phyloP scores from a whole-genome alignment of 306 rosid species.

The Inga leiocalycina region DNA sequence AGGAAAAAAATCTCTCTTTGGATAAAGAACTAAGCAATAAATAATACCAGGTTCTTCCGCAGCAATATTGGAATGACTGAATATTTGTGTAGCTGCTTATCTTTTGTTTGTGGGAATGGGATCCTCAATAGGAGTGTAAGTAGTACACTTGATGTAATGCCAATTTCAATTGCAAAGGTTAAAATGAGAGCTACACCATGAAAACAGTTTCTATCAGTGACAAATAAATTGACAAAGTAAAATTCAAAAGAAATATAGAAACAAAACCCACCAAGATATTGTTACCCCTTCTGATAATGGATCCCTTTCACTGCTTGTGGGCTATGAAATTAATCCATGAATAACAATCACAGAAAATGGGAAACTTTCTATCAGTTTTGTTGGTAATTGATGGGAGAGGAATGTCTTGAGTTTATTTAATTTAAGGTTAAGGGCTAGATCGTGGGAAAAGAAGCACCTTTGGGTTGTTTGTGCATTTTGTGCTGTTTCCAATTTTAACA shows the following conservation, averaged over 20 bases:
- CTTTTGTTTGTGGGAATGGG: constrained; percentile 71
- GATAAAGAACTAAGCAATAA: constrained; percentile 9
- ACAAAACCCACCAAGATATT: no score
- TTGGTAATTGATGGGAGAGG: no score
- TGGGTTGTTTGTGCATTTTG: no score
- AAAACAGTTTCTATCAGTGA: background rate
- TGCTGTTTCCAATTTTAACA: no score
- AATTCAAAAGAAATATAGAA: constrained; percentile 29
- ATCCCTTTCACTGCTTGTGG: no score
- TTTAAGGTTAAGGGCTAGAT: no score
- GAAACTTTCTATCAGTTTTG: no score
- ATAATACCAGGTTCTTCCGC: constrained; percentile 58
- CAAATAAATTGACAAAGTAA: background rate
- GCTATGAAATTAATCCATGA: no score
- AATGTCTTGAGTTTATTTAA: no score
- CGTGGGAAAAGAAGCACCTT: no score
- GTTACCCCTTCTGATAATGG: no score
- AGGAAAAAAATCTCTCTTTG: background rate
- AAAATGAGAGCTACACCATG: background rate
- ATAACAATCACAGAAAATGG: no score
- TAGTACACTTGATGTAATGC: constrained; percentile 60
- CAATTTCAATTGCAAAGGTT: background rate
- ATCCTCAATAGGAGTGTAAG: constrained; percentile 66
- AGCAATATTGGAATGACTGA: constrained; percentile 59
- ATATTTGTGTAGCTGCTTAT: constrained; percentile 58